Evolutionary conservation across 768 basidiomycete species (phyloP).

Genomic region (Amyloporia xantha): DNA sequence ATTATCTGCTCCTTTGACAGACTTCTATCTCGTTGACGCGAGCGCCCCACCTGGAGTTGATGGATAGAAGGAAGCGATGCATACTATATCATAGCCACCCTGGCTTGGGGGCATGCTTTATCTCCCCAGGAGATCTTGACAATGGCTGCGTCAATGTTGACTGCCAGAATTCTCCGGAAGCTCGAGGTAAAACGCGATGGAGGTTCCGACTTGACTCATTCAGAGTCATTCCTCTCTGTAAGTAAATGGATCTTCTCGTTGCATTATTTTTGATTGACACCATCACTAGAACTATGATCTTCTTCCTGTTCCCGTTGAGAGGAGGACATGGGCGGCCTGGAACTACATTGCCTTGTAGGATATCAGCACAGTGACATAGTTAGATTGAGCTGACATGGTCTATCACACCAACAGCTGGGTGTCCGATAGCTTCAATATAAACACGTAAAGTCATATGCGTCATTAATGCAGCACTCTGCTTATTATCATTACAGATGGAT

Average conservation of each 20-base stretch:
- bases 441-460: slow-evolving; percentile 43
- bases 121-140: neutral
- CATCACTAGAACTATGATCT: slow-evolving; percentile 61
- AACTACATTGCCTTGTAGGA: slow-evolving; percentile 64
- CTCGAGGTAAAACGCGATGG: slow-evolving; percentile 45
- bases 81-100: neutral
- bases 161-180: slow-evolving; percentile 14
- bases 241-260: slow-evolving; percentile 17
- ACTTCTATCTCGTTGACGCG: neutral
- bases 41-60: neutral
- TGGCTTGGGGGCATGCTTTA: neutral
- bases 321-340: slow-evolving; percentile 58
- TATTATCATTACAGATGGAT: slow-evolving; percentile 46
- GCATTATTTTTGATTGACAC: slow-evolving; percentile 6
- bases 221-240: slow-evolving; percentile 54
- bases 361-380: neutral
- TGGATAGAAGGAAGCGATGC: neutral
- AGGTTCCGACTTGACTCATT: slow-evolving; percentile 35
- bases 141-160: neutral
- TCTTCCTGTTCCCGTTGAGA: slow-evolving; percentile 54
- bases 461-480: neutral
- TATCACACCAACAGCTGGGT: slow-evolving; percentile 50
- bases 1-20: neutral
- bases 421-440: slow-evolving; percentile 74
- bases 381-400: neutral